These are phyloP conservation scores for Stachybotrys echinatus DNA, from an alignment of 2,329 filamentous ascomycete genomes.

Conservation along the genomic window DNA sequence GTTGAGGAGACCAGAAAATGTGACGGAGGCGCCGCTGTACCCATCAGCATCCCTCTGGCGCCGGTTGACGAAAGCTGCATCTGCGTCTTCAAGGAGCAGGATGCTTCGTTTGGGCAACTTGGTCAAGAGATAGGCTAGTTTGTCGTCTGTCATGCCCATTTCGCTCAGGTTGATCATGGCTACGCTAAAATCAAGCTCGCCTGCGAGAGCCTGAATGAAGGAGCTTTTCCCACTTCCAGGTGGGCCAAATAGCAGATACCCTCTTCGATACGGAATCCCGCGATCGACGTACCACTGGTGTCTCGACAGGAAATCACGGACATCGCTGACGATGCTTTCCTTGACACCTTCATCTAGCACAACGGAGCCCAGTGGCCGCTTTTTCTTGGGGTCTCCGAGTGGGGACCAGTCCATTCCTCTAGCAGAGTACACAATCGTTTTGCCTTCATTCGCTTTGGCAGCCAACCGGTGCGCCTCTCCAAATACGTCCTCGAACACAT, in stretches of 20 bases:
- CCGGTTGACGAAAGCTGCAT: conserved; percentile 83
- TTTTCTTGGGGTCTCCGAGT: conserved; percentile 79
- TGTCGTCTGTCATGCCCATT: conserved; percentile 82
- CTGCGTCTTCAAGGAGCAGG: conserved; percentile 82
- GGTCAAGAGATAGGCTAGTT: conserved; percentile 78
- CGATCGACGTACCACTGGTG: conserved; percentile 88
- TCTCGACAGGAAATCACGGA: conserved; percentile 73
- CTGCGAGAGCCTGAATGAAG: conserved; percentile 92
- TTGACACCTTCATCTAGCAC: conserved; percentile 80
- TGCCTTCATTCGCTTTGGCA: conserved; percentile 76
- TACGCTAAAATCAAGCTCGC: conserved; percentile 87
- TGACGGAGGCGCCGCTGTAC: conserved; percentile 82
- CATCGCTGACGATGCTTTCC: conserved; percentile 73
- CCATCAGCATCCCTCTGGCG: conserved; percentile 73
- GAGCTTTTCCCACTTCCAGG: conserved; percentile 92
- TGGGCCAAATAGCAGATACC: conserved; percentile 84
- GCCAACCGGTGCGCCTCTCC: conserved; percentile 79
- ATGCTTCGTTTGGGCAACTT: conserved; percentile 80
- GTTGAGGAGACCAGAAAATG: conserved; percentile 86
- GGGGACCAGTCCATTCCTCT: conserved; percentile 79
- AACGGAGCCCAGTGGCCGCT: conserved; percentile 83
- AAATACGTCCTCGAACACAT: conserved; percentile 88
- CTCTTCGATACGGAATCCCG: conserved; percentile 88
- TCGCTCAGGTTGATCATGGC: conserved; percentile 90
- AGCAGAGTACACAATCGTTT: conserved; percentile 86